phyloP scores from a whole-genome alignment of 345 rosid genomes.

The Gossypium thurberi region DNA sequence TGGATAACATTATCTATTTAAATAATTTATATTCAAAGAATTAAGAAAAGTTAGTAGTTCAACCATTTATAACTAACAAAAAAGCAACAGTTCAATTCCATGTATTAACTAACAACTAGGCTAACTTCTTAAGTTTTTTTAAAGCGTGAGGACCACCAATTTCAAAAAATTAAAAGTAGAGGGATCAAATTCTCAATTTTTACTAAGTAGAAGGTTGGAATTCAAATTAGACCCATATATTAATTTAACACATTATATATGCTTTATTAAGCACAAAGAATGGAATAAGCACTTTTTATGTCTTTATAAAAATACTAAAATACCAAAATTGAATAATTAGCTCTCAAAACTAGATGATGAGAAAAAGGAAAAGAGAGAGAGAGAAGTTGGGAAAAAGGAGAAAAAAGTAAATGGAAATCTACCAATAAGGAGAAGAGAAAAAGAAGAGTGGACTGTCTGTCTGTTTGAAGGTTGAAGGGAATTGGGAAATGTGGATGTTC shows the following conservation, averaged over 20 bases:
- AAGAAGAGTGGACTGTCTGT: conserved; percentile 36
- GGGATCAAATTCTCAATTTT: no score
- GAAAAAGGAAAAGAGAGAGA: conserved; percentile 5
- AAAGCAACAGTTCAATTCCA: no score
- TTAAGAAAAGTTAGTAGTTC: no score
- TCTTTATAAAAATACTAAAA: background rate
- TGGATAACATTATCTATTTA: no score
- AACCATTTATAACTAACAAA: no score
- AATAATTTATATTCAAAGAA: no score
- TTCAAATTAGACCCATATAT: background rate
- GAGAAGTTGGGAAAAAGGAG: conserved; percentile 1
- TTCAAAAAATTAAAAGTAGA: no score
- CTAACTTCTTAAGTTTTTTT: no score
- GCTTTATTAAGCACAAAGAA: conserved; percentile 24
- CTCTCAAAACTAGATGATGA: conserved; percentile 14
- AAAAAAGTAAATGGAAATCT: conserved; percentile 17
- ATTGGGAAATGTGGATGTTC: conserved; percentile 26
- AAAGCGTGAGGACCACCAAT: no score
- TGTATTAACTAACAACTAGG: no score
- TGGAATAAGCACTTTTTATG: conserved; percentile 37
- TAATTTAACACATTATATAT: conserved; percentile 16
- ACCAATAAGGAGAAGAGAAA: conserved; percentile 24
- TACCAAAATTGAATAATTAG: background rate
- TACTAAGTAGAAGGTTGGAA: no score
- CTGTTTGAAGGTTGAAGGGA: conserved; percentile 55